Evolutionary conservation across 1,139 yeast species (phyloP).

Genomic region (Debaryomyces coudertii): DNA sequence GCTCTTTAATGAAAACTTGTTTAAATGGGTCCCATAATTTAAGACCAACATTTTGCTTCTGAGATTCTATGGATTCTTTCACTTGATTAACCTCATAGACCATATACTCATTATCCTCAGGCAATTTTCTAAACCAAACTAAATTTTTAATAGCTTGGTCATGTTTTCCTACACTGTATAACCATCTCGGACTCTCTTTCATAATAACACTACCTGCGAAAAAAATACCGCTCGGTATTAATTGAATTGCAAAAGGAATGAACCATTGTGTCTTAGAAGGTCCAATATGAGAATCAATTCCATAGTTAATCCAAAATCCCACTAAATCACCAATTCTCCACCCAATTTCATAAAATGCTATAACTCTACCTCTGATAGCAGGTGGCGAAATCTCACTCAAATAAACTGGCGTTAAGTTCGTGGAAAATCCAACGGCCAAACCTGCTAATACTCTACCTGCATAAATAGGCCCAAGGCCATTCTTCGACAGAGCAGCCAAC

Average conservation of each 20-base stretch:
- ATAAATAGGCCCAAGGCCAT: constrained; percentile 44
- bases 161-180: constrained; percentile 37
- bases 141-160: constrained; percentile 41
- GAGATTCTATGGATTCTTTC: constrained; percentile 31
- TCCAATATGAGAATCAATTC: constrained; percentile 36
- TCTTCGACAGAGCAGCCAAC: constrained; percentile 36
- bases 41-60: constrained; percentile 36
- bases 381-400: constrained; percentile 47
- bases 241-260: constrained; percentile 47
- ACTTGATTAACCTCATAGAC: constrained; percentile 38
- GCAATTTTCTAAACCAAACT: constrained; percentile 42
- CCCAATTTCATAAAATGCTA: constrained; percentile 44
- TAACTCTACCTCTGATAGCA: constrained; percentile 43
- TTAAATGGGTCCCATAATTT: constrained; percentile 43
- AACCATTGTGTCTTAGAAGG: constrained; percentile 41
- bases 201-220: constrained; percentile 38
- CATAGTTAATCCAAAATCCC: constrained; percentile 50
- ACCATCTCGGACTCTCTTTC: constrained; percentile 47
- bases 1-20: constrained; percentile 37
- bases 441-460: constrained; percentile 49
- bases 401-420: constrained; percentile 46
- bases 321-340: constrained; percentile 49
- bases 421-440: constrained; percentile 43
- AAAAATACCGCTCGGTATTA: constrained; percentile 46
- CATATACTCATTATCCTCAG: constrained; percentile 42